A percentile compares a stretch with the other conserved stretches of the same genome.
Evolutionary conservation across 495 filamentous ascomycete genomes (phyloP).

Genomic region (Tuber melanosporum): DNA sequence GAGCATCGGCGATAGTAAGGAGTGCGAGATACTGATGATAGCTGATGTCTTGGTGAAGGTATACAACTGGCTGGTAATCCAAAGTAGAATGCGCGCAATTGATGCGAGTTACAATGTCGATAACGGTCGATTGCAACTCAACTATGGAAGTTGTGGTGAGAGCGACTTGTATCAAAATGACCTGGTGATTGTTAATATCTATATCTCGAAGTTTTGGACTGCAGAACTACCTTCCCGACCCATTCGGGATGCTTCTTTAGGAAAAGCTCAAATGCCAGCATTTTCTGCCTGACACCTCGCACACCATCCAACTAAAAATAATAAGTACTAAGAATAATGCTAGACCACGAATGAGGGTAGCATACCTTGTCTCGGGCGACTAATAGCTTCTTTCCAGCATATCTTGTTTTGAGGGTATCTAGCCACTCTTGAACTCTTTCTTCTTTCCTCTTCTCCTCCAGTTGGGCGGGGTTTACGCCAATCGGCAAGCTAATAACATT

Average conservation of each 20-base stretch:
- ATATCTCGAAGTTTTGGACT: background rate
- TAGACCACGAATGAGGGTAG: background rate
- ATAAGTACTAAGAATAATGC: slow-evolving; percentile 13
- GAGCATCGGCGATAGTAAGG: slow-evolving; percentile 75
- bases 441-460: slow-evolving; percentile 65
- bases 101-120: slow-evolving; percentile 86
- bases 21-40: slow-evolving; percentile 86
- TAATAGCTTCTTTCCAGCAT: slow-evolving; percentile 77
- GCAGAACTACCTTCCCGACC: slow-evolving; percentile 58
- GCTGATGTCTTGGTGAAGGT: slow-evolving; percentile 85
- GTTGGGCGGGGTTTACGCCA: slow-evolving; percentile 74
- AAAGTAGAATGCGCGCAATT: slow-evolving; percentile 82
- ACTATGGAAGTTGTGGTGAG: slow-evolving; percentile 79
- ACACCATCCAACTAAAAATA: slow-evolving; percentile 62
- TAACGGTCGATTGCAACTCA: slow-evolving; percentile 77
- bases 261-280: slow-evolving; percentile 87
- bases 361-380: slow-evolving; percentile 74
- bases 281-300: slow-evolving; percentile 82
- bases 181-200: slow-evolving; percentile 42
- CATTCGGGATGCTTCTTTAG: slow-evolving; percentile 86
- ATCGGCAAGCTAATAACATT: slow-evolving; percentile 70
- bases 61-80: slow-evolving; percentile 84
- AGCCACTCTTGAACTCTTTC: slow-evolving; percentile 70
- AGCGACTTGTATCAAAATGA: slow-evolving; percentile 87
- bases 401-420: slow-evolving; percentile 66